Evolutionary conservation across 2,329 filamentous ascomycete species (phyloP).

Genomic region (Aureobasidium sp.): DNA sequence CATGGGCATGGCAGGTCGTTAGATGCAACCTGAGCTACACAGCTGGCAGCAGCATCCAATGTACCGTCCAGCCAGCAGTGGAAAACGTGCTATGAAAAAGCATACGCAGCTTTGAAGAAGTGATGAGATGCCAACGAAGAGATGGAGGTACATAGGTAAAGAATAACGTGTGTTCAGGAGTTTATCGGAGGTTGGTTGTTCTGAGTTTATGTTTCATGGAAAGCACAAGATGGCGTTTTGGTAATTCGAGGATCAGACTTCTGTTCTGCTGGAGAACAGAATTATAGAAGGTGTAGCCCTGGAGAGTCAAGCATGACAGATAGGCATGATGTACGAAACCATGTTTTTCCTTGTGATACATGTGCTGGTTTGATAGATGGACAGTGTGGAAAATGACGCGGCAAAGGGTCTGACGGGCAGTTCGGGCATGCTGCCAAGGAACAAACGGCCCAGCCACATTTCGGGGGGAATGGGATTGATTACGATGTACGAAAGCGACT

Average conservation of each 20-base stretch:
- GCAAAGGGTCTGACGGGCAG: not conserved
- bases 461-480: not conserved
- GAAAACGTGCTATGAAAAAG: not conserved
- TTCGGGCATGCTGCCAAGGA: not conserved
- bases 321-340: conserved; percentile 5
- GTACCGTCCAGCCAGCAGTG: not conserved
- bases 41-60: not conserved
- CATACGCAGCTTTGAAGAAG: conserved; percentile 5
- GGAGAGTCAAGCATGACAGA: not conserved
- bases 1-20: conserved; percentile 18
- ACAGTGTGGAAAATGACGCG: not conserved
- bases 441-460: conserved; percentile 14
- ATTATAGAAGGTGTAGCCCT: not conserved
- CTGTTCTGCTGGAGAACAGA: not conserved
- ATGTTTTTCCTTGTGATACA: conserved; percentile 3
- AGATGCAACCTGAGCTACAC: not conserved
- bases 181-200: not conserved
- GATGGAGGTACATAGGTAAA: not conserved
- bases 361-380: not conserved
- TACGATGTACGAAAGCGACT: conserved; percentile 6
- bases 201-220: not conserved
- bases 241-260: not conserved
- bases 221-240: conserved; percentile 4
- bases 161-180: not conserved
- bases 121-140: conserved; percentile 4